Conservation (phyloP, 2,329 filamentous ascomycete species). For the Pyricularia pennisetigena region DNA sequence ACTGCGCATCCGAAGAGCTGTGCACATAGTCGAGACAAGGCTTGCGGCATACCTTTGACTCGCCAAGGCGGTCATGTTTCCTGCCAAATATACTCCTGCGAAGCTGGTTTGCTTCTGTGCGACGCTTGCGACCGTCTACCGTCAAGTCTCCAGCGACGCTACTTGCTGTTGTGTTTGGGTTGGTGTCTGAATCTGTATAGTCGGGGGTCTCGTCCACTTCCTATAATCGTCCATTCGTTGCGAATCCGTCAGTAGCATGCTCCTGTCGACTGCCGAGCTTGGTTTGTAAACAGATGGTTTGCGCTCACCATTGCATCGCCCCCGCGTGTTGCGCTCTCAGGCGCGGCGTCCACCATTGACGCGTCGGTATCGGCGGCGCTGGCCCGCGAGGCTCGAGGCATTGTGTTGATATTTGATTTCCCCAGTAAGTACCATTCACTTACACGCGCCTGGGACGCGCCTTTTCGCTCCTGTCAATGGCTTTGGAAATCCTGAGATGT, state of each 20-base stretch:
- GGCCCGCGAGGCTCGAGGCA: slow-evolving; percentile 36
- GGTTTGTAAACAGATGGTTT: not conserved
- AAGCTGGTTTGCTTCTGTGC: slow-evolving; percentile 80
- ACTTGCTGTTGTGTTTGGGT: slow-evolving; percentile 64
- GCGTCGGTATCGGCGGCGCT: slow-evolving; percentile 48
- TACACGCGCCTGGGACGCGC: slow-evolving; percentile 5
- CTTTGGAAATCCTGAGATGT: not conserved
- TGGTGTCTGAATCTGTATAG: slow-evolving; percentile 57
- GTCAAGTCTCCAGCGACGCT: slow-evolving; percentile 70
- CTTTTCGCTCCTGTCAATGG: not conserved
- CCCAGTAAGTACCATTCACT: not conserved
- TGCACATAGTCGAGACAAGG: not conserved
- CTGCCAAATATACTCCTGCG: slow-evolving; percentile 88
- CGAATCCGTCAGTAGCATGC: not conserved
- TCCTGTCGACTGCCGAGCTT: not conserved
- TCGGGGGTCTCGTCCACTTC: slow-evolving; percentile 57
- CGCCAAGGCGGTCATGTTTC: slow-evolving; percentile 85
- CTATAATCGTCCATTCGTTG: slow-evolving; percentile 20
- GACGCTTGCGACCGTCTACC: slow-evolving; percentile 71
- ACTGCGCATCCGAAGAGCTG: not conserved
- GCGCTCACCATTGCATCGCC: slow-evolving; percentile 41
- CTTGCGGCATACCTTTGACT: slow-evolving; percentile 66
- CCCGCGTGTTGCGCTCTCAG: slow-evolving; percentile 28
- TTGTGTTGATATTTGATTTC: slow-evolving; percentile 28
- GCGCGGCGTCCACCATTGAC: slow-evolving; percentile 51